Conservation (phyloP, 2,329 filamentous ascomycete species). For the Cladosporium cucumerinum region DNA sequence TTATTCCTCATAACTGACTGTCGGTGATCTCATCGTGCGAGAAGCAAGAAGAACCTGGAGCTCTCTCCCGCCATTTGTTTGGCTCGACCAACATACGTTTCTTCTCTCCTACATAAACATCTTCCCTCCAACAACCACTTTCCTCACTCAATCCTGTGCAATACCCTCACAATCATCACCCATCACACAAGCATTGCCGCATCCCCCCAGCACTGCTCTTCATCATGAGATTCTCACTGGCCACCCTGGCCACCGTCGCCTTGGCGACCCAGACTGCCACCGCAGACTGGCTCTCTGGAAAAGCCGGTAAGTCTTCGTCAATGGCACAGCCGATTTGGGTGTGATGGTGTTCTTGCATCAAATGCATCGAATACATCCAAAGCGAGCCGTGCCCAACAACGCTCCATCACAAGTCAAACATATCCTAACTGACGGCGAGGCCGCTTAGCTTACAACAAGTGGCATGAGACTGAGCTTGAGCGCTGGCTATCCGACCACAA, state of each 20-base stretch:
- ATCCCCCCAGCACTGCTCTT: neutral
- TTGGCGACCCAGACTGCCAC: constrained; percentile 67
- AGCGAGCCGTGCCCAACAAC: neutral
- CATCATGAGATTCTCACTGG: constrained; percentile 73
- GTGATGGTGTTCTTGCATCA: neutral
- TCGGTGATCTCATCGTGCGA: neutral
- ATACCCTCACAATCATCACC: neutral
- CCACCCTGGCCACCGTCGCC: constrained; percentile 65
- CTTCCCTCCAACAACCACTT: neutral
- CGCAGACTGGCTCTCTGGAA: constrained; percentile 81
- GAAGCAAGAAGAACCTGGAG: constrained; percentile 2
- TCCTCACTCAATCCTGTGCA: neutral
- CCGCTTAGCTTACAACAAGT: constrained; percentile 85
- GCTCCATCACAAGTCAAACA: constrained; percentile 8
- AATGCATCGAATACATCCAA: neutral
- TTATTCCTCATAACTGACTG: neutral
- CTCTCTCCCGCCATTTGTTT: constrained; percentile 2
- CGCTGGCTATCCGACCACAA: constrained; percentile 92
- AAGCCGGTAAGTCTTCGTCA: constrained; percentile 63
- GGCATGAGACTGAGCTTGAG: constrained; percentile 97
- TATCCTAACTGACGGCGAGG: constrained; percentile 26
- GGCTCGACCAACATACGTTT: neutral
- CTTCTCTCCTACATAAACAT: constrained; percentile 1
- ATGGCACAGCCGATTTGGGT: neutral
- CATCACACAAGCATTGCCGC: neutral